phyloP scores from a whole-genome alignment of 768 basidiomycete species.

The Trametes meyenii region DNA sequence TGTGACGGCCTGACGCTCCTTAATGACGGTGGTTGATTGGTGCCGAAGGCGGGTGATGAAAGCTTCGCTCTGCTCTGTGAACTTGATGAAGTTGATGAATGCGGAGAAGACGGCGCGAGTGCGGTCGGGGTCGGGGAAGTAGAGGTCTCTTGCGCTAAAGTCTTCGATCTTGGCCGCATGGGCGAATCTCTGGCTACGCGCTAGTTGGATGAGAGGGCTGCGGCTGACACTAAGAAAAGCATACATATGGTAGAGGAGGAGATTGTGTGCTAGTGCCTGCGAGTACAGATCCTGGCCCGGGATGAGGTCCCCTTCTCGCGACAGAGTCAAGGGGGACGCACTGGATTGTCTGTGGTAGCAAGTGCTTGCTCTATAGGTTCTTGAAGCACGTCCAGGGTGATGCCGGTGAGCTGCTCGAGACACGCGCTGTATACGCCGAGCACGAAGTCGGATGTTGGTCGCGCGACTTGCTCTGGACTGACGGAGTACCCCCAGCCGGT shows the following conservation, averaged over 20 bases:
- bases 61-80: conserved; percentile 71
- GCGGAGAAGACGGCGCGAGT: conserved; percentile 79
- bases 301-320: background rate
- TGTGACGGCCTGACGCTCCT: conserved; percentile 62
- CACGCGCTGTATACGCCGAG: conserved; percentile 70
- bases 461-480: conserved; percentile 65
- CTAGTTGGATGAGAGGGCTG: background rate
- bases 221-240: conserved; percentile 20
- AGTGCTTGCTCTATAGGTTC: conserved; percentile 61
- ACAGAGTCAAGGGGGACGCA: conserved; percentile 31
- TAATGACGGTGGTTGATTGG: conserved; percentile 54
- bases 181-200: conserved; percentile 65
- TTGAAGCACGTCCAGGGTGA: conserved; percentile 60
- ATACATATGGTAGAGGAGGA: conserved; percentile 74
- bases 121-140: conserved; percentile 71
- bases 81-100: conserved; percentile 93
- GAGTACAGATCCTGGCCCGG: conserved; percentile 63
- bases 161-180: conserved; percentile 73
- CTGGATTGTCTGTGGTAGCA: conserved; percentile 53
- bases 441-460: conserved; percentile 73
- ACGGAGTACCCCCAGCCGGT: conserved; percentile 70
- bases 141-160: conserved; percentile 76
- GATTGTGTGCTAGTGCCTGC: conserved; percentile 58
- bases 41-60: conserved; percentile 67
- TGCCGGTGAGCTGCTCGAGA: conserved; percentile 69